Conservation (phyloP, 257 asterid genomes). For the Gentiana dahurica region DNA sequence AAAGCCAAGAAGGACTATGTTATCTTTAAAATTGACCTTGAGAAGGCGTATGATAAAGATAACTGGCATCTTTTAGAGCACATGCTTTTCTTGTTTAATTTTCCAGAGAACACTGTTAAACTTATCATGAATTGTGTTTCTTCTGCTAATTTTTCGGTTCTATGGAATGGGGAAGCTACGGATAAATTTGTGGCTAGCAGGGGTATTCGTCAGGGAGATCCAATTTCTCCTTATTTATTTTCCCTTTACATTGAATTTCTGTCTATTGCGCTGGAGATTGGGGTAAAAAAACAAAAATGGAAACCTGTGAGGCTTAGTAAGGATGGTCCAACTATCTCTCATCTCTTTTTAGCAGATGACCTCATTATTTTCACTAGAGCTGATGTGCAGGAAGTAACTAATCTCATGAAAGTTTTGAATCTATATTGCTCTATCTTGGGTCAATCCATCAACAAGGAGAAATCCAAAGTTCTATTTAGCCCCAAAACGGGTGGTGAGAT, state of each 20-base stretch:
- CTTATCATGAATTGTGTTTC: neutral
- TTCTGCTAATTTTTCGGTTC: neutral
- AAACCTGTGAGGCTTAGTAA: neutral
- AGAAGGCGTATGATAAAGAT: no score
- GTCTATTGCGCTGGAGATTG: no score
- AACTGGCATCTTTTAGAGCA: neutral
- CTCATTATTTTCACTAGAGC: neutral
- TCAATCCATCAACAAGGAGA: neutral
- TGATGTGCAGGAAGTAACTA: neutral
- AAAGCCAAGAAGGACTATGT: neutral
- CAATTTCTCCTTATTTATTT: neutral
- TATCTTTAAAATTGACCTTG: neutral
- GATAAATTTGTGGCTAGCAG: neutral
- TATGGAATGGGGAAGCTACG: neutral
- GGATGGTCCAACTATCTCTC: neutral
- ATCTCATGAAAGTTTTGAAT: no score
- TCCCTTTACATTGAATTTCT: neutral
- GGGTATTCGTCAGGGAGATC: neutral
- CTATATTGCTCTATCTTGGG: neutral
- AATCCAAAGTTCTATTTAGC: no score
- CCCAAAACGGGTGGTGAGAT: neutral
- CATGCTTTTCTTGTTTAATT: neutral
- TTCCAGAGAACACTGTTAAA: neutral
- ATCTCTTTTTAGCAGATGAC: neutral
- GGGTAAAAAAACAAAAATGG: neutral